Evolutionary conservation across 768 basidiomycete genomes (phyloP).

Genomic region (Lentinula aciculospora): DNA sequence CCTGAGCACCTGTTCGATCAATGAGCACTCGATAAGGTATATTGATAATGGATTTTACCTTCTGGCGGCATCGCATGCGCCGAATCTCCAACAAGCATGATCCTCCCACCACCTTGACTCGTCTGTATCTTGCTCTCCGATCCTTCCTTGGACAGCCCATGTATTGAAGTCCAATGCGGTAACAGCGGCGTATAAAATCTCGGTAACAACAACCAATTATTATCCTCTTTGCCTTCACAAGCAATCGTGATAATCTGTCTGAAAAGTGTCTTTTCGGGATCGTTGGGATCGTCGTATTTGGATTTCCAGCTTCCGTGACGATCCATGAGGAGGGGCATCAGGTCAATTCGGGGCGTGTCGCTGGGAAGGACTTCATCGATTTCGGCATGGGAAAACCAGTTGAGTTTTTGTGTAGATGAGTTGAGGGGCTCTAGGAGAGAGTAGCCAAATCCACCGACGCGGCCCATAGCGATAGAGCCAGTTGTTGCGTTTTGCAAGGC

Average conservation of each 20-base stretch:
- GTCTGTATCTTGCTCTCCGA: not conserved
- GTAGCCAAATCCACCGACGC: not conserved
- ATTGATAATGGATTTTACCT: not conserved
- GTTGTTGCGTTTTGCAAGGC: not conserved
- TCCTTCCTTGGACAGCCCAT: not conserved
- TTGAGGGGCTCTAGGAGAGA: not conserved
- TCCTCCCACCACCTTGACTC: not conserved
- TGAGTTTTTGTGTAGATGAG: not conserved
- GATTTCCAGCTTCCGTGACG: not conserved
- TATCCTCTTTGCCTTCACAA: conserved; percentile 1
- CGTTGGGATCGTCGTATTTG: not conserved
- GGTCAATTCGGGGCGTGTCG: not conserved
- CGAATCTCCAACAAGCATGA: not conserved
- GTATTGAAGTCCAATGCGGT: conserved; percentile 1
- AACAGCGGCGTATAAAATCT: not conserved
- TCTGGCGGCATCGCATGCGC: conserved; percentile 5
- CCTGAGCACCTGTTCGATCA: not conserved
- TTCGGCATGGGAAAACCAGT: conserved; percentile 1
- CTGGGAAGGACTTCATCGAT: not conserved
- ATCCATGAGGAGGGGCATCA: not conserved
- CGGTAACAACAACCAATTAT: not conserved
- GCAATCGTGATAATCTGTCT: not conserved
- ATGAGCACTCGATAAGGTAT: too few relatives aligned
- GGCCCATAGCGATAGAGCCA: not conserved
- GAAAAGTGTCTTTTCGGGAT: not conserved